Evolutionary conservation across 495 filamentous ascomycete species (phyloP).

Genomic region (Aspergillus wentii): DNA sequence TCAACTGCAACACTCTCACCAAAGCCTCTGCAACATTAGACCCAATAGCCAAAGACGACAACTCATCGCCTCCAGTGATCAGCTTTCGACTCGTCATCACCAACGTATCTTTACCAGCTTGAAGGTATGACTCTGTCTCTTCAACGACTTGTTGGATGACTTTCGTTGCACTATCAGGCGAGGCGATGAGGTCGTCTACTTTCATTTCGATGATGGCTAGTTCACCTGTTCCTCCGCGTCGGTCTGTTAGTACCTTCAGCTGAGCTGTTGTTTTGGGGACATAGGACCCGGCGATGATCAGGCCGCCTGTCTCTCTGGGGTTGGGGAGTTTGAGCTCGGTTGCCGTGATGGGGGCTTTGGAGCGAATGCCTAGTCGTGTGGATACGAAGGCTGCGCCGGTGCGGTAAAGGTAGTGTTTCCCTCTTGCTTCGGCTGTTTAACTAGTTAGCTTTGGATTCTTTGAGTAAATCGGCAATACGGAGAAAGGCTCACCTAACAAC

Average conservation of each 20-base stretch:
- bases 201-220: slow-evolving; percentile 45
- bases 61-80: slow-evolving; percentile 40
- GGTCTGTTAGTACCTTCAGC: slow-evolving; percentile 31
- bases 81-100: slow-evolving; percentile 50
- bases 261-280: slow-evolving; percentile 52
- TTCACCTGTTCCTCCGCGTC: slow-evolving; percentile 21
- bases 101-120: slow-evolving; percentile 36
- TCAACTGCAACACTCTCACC: slow-evolving; percentile 33
- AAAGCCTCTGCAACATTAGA: slow-evolving; percentile 39
- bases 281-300: slow-evolving; percentile 51
- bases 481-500: slow-evolving; percentile 25
- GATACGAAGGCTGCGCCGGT: slow-evolving; percentile 53
- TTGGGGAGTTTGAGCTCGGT: slow-evolving; percentile 29
- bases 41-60: slow-evolving; percentile 42
- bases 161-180: slow-evolving; percentile 15
- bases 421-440: slow-evolving; percentile 31
- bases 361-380: slow-evolving; percentile 44
- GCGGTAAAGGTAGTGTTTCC: slow-evolving; percentile 47
- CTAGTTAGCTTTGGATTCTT: neutral
- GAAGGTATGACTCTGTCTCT: slow-evolving; percentile 22
- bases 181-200: slow-evolving; percentile 37
- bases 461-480: neutral
- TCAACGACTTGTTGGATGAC: slow-evolving; percentile 20
- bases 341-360: slow-evolving; percentile 39
- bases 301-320: slow-evolving; percentile 31